Evolutionary conservation across 768 basidiomycete genomes (phyloP), one percentile per base, ranked within the genome.

Genomic region (Boletus reticuloceps): DNA sequence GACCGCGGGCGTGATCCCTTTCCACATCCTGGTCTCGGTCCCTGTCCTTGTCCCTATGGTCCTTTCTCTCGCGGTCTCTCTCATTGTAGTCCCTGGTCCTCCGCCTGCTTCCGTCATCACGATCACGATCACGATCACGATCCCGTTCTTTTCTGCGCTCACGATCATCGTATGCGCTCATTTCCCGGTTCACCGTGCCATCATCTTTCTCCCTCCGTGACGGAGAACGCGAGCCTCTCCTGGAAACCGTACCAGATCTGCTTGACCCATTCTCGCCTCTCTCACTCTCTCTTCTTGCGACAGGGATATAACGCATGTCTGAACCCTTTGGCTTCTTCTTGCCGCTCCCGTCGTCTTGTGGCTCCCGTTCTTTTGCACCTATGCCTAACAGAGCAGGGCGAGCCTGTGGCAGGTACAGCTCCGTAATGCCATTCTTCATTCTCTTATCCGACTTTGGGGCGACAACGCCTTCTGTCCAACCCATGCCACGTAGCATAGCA

Each of bases 401-500:
- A 3, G 89, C 76, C 51, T 79, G 75, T 0, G 97, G 97, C 0
- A 95, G 72, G 68, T 92, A 94, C 2, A 94, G 88, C 61, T 93
- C 84, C 3, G 83, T 78, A 16, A 84, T 68, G 3, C 84, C 89
- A 56, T 82, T 75, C 49, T 71, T 71, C 3, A 60, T 79, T 16
- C 83, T 79, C 10, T 81, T 76, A 37, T 81, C 84, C 42, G 42
- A 53, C 45, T 82, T 77, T 22, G 85, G 79, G 4, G 90, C 91
- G 5, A 86, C 84, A 5, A 81, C 81, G 1, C 90, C 89, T 36
- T 89, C 85, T 56, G 90, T 90, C 94, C 94, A 98, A 3, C 95
- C 95, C 97, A 98, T 98, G 0, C 96, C 96, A 43, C 94, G 82
- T 5, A 97, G 77, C 62, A 98, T 81, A 8, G 97, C 97, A 6